Conservation (phyloP, 1,284 basidiomycete genomes). For the Violaceomyces palustris region DNA sequence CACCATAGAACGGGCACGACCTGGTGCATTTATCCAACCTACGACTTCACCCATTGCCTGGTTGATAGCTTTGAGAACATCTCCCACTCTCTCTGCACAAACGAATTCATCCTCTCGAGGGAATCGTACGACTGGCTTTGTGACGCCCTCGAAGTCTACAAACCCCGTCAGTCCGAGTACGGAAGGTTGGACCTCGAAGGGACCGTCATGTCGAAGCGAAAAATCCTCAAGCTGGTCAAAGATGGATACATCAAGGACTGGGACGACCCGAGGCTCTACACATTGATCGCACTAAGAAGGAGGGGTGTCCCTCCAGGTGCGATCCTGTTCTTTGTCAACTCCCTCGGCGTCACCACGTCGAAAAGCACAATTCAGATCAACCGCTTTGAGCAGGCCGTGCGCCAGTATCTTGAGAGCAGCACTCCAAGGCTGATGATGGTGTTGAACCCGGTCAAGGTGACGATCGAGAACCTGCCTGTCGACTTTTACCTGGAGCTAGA, state of each 20-base stretch:
- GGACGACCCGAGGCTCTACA: constrained; percentile 98
- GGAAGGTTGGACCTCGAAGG: constrained; percentile 90
- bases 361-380: constrained; percentile 77
- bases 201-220: constrained; percentile 95
- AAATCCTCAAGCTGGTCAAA: constrained; percentile 83
- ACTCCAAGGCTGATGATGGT: constrained; percentile 92
- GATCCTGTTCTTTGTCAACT: constrained; percentile 84
- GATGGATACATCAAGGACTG: constrained; percentile 81
- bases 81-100: constrained; percentile 94
- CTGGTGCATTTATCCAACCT: constrained; percentile 86
- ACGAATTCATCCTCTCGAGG: constrained; percentile 92
- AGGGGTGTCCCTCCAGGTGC: constrained; percentile 94
- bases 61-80: constrained; percentile 99
- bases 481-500: constrained; percentile 78
- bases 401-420: constrained; percentile 81
- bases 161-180: constrained; percentile 96
- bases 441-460: constrained; percentile 81
- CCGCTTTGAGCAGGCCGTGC: constrained; percentile 83
- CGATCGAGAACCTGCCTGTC: constrained; percentile 75
- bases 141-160: constrained; percentile 92
- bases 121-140: constrained; percentile 99
- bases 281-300: constrained; percentile 86
- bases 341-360: constrained; percentile 80
- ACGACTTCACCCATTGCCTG: constrained; percentile 98
- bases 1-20: constrained; percentile 90